Base-by-base conservation (phyloP, 2,329 filamentous ascomycete genomes). In the Trichoderma semiorbis region DNA sequence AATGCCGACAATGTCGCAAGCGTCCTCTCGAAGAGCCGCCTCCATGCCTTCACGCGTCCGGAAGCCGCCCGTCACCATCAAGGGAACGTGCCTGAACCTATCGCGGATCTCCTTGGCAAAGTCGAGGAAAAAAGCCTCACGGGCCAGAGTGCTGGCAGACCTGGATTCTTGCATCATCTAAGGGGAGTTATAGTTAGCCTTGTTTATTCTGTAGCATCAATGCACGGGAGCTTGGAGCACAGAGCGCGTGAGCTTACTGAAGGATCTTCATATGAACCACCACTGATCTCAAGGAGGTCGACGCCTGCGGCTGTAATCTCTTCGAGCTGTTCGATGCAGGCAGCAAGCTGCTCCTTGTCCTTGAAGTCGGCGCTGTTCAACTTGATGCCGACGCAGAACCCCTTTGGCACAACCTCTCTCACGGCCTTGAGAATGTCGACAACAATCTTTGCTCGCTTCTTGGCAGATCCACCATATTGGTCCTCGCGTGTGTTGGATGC, bases 81-180 rank as follows among this genome's bases (percentile, higher is more conserved):
- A 78, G 0, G 84, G 79, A 0, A 86, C 78, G 4, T 80, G 74
- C 0, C 84, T 83, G 69, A 86, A 83, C 28, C 80, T 79, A 5
- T 77, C 76, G 32, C 87, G 84, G 39, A 70, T 69, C 32, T 53
- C 80, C n/a, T 82, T 80, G 0, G 89, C 88, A 74, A 92, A 92
- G 60, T 91, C 87, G 1, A 92, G 81, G 80, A 93, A 93, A 82
- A 91, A 92, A 0, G 90, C 89, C 75, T 93, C 90, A 8, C 90
- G 85, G 0, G 84, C 84, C 14, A 81, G 80, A 1, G 88, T 89
- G 26, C 65, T 70, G 7, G 65, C 70, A 16, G 72, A 72, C 63
- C 73, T 63, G 12, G 53, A 70, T 10, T 75, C 77, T 1, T 73
- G 74, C 36, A 83, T 77, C 81, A 86, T 84, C 76, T 82, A 62